Evolutionary conservation across 306 rosid genomes (phyloP).

Genomic region (Cucurbita moschata): DNA sequence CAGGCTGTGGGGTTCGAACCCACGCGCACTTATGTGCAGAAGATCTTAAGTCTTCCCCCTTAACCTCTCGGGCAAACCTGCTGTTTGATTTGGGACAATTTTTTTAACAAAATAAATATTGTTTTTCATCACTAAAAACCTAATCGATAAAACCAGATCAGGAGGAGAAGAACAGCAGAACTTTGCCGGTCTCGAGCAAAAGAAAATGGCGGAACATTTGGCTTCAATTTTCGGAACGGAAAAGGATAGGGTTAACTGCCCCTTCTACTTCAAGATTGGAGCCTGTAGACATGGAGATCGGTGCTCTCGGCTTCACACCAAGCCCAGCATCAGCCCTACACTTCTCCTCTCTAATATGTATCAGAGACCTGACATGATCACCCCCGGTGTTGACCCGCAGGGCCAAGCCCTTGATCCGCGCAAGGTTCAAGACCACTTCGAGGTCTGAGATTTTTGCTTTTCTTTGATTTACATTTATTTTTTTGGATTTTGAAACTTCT

Average conservation of each 20-base stretch:
- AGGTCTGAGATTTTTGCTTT: conserved; percentile 8
- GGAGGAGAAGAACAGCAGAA: neutral
- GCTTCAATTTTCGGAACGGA: conserved; percentile 98
- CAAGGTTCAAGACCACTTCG: conserved; percentile 87
- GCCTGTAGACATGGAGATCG: conserved; percentile 98
- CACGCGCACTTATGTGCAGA: conserved; percentile 80
- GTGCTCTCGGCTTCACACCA: conserved; percentile 88
- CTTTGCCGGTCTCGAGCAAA: neutral
- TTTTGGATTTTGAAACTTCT: neutral
- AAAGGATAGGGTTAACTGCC: conserved; percentile 93
- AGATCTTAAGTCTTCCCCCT: conserved; percentile 90
- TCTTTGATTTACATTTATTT: neutral
- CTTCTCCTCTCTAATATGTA: conserved; percentile 93
- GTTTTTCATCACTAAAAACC: neutral
- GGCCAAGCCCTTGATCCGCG: conserved; percentile 73
- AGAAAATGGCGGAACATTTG: conserved; percentile 88
- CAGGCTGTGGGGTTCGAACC: conserved; percentile 64
- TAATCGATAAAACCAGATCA: neutral
- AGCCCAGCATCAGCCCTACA: conserved; percentile 93
- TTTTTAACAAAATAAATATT: too few relatives aligned
- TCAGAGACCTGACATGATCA: conserved; percentile 75
- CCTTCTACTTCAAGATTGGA: conserved; percentile 99
- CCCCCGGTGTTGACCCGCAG: conserved; percentile 43
- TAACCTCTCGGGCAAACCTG: conserved; percentile 93
- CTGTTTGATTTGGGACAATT: neutral